Conservation (phyloP, 306 rosid species). For the Dalbergia cultrata region DNA sequence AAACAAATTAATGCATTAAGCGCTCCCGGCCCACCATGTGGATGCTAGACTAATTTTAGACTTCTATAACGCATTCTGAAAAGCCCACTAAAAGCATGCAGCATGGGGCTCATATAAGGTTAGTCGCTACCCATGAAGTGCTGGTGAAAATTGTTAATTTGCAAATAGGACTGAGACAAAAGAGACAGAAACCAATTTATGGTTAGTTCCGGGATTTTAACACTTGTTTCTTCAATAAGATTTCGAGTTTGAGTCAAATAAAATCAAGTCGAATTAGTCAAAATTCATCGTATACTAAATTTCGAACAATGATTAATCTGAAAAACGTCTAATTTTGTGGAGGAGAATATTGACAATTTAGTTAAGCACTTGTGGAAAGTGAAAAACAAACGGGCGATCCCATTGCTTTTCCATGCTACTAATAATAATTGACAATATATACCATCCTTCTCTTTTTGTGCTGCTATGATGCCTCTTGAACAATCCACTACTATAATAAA, state of each 20-base stretch:
- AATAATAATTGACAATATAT: not conserved
- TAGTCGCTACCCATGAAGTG: not conserved
- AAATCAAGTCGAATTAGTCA: no score
- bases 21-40: not conserved
- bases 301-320: no score
- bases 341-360: not conserved
- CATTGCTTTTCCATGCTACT: not conserved
- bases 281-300: no score
- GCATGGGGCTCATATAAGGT: not conserved
- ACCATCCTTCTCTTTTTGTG: not conserved
- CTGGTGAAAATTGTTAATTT: no score
- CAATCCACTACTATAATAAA: not conserved
- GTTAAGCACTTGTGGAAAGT: not conserved
- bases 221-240: no score
- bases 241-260: no score
- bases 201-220: no score
- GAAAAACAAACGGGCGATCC: not conserved
- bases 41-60: not conserved
- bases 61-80: not conserved
- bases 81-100: conserved; percentile 11
- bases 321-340: not conserved
- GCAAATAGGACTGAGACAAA: no score
- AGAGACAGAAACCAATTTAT: no score
- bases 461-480: not conserved
- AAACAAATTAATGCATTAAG: not conserved